Evolutionary conservation across 306 rosid genomes (phyloP).

Genomic region (Prunus armeniaca): DNA sequence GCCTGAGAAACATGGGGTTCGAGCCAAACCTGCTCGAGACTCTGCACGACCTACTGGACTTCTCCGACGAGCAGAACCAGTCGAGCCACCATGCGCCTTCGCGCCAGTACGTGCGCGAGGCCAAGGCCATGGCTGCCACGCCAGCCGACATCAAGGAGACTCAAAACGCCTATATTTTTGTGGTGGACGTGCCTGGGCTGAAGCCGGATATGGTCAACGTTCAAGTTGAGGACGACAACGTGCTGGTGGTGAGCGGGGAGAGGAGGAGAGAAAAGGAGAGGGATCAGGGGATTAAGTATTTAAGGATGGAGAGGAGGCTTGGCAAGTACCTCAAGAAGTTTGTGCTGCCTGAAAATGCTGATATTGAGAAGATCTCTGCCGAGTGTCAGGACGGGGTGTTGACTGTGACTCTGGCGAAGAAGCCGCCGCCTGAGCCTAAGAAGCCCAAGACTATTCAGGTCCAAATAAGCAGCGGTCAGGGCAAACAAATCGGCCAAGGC

Average conservation of each 20-base stretch:
- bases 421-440: constrained; percentile 47
- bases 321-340: constrained; percentile 53
- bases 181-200: constrained; percentile 42
- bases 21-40: constrained; percentile 28
- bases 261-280: constrained; percentile 39
- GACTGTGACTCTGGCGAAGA: constrained; percentile 30
- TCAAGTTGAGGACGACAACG: constrained; percentile 35
- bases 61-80: constrained; percentile 33
- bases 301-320: constrained; percentile 56
- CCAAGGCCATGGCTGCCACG: constrained; percentile 41
- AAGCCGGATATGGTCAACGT: constrained; percentile 30
- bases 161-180: constrained; percentile 19
- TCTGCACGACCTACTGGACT: constrained; percentile 46
- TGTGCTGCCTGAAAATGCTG: constrained; percentile 37
- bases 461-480: neutral
- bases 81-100: constrained; percentile 31
- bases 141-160: constrained; percentile 40
- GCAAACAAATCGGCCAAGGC: neutral
- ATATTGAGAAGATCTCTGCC: constrained; percentile 35
- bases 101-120: constrained; percentile 27
- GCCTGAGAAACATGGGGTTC: constrained; percentile 29
- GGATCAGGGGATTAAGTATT: constrained; percentile 24
- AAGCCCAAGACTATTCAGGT: constrained; percentile 34
- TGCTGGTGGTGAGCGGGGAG: constrained; percentile 44
- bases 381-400: constrained; percentile 44